Conservation (phyloP, 768 basidiomycete genomes). For the Mycena epipterygia region DNA sequence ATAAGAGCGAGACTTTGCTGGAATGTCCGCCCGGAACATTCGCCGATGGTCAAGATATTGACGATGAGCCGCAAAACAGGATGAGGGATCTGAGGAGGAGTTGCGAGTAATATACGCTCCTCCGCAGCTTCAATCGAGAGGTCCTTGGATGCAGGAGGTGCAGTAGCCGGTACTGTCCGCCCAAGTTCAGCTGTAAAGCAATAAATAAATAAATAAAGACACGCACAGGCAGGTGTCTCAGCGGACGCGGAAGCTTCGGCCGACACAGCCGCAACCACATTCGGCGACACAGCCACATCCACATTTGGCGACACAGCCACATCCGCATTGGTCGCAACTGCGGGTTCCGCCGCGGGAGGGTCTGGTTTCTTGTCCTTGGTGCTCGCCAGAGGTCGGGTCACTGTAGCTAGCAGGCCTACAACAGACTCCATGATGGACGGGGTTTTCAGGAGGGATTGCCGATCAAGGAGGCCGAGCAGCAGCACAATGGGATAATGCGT, state of each 20-base stretch:
- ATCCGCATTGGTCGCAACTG: slow-evolving; percentile 24
- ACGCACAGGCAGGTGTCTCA: slow-evolving; percentile 12
- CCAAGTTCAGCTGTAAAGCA: background rate
- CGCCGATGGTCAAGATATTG: slow-evolving; percentile 97
- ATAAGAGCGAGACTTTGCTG: slow-evolving; percentile 93
- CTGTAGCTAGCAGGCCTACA: slow-evolving; percentile 86
- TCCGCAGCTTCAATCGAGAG: slow-evolving; percentile 54
- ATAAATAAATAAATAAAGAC: background rate
- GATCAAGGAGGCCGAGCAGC: slow-evolving; percentile 88
- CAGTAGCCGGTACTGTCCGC: slow-evolving; percentile 9
- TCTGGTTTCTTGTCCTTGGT: slow-evolving; percentile 64
- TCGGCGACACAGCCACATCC: slow-evolving; percentile 15
- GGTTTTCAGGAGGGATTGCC: slow-evolving; percentile 86
- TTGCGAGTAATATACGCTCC: slow-evolving; percentile 69
- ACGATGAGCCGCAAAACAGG: slow-evolving; percentile 91
- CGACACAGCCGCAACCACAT: background rate
- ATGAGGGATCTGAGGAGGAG: slow-evolving; percentile 88
- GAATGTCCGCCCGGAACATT: slow-evolving; percentile 97
- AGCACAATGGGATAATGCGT: slow-evolving; percentile 94
- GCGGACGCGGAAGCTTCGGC: slow-evolving; percentile 1
- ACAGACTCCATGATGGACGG: slow-evolving; percentile 95
- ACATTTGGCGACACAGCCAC: background rate
- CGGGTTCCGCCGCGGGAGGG: slow-evolving; percentile 21
- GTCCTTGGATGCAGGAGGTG: slow-evolving; percentile 33
- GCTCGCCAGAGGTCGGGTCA: slow-evolving; percentile 85